These are phyloP conservation scores for Malassezia cuniculi DNA, from an alignment of 1,284 basidiomycete species.

Conservation along the genomic window DNA sequence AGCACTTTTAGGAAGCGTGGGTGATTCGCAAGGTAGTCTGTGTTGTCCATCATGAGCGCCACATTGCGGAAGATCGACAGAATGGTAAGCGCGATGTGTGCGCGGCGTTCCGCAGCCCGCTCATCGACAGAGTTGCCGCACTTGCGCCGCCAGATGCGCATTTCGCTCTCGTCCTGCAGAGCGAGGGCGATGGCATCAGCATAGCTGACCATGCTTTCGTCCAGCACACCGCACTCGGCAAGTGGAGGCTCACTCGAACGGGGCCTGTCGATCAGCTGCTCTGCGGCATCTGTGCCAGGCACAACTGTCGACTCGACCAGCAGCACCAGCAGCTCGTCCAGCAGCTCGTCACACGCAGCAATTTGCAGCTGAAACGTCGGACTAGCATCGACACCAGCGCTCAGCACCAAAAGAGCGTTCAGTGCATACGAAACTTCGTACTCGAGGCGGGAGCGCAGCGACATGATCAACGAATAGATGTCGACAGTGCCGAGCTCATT, in stretches of 20 bases:
- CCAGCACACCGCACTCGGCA: not conserved
- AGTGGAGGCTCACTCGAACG: not conserved
- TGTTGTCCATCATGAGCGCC: conserved; percentile 61
- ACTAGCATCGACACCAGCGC: conserved; percentile 51
- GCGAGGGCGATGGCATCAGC: conserved; percentile 31
- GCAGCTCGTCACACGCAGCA: conserved; percentile 61
- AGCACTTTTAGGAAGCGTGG: conserved; percentile 57
- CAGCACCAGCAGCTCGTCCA: conserved; percentile 76
- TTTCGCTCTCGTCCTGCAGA: conserved; percentile 31
- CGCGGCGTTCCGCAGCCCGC: conserved; percentile 34
- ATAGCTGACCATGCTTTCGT: conserved; percentile 15
- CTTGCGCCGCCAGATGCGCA: conserved; percentile 21
- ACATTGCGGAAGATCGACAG: conserved; percentile 77
- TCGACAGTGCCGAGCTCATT: conserved; percentile 76
- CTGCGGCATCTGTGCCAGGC: conserved; percentile 46
- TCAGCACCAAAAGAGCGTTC: conserved; percentile 73
- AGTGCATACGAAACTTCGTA: conserved; percentile 77
- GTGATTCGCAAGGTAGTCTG: conserved; percentile 56
- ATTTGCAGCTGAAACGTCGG: conserved; percentile 57
- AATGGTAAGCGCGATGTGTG: conserved; percentile 58
- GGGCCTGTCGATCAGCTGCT: not conserved
- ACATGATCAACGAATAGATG: conserved; percentile 76
- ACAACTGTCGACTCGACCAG: conserved; percentile 66
- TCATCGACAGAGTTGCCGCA: no score
- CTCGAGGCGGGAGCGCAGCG: conserved; percentile 68